Base-by-base conservation (phyloP, 1,284 basidiomycete species). In the Ustilago curta region DNA sequence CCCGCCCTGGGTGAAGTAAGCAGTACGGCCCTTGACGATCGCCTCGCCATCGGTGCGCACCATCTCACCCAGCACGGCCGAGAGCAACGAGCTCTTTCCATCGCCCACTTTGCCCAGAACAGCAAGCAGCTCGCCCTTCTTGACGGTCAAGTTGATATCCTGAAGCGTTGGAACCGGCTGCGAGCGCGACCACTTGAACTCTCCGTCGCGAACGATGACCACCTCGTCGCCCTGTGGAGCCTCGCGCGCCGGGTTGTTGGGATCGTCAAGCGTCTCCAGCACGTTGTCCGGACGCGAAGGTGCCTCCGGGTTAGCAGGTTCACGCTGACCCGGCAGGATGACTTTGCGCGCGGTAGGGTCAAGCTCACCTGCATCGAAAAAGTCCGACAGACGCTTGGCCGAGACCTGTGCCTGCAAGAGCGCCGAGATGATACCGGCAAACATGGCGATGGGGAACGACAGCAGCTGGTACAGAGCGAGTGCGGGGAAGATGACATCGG, bases 1-100 rank as follows among this genome's bases (percentile, higher is more conserved):
- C 2, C 93, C 91, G n/a, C 88, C 90, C 83, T 94, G 93, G 4
- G 92, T 89, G 81, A 92, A 94, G 85, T 94, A 95, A 0, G 89
- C 91, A 1, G 94, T 76, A 37, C 73, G 69, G 12, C 72, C 60
- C 27, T 75, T 70, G 48, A 80, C 74, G 70, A 81, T 81, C 14
- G 81, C 67, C 27, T 73, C 62, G n/a, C 83, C 83, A 2, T 54
- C 53, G 4, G 65, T 70, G 59, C 69, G 59, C 5, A 71, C 66
- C 80, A 84, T 83, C 68, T 84, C 83, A 37, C 83, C 83, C 19
- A 83, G 51, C 21, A 75, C 63, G 14, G 77, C 82, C 11, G 79
- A 72, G 9, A 84, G 68, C 11, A 84, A 63, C 32, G 81, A 81
- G 32, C 74, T 77, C 66, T 84, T 84, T 32, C 83, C 74, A 19